Base-by-base conservation (phyloP, 1,139 yeast species). In the Geotrichum bryndzae region DNA sequence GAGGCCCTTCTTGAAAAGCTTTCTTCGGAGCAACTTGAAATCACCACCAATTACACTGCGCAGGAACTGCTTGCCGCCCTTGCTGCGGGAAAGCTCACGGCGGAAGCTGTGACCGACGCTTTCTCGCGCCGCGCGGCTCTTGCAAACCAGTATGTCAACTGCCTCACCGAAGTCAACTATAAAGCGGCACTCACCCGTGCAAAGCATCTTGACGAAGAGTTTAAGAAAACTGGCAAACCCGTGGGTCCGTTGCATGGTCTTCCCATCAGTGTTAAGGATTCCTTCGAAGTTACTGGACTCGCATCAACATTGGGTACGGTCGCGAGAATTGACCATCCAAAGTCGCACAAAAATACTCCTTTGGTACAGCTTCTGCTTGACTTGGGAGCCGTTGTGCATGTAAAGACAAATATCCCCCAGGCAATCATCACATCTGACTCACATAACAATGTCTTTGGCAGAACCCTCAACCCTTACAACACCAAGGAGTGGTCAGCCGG, bases 371-470 rank as follows among this genome's bases (percentile, higher is more conserved):
- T 73, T n/a, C 73, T 79, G 35, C 67, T 81, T 57, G 69, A 72
- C 50, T 73, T 77, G 27, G 88, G 88, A 51, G 87, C 87, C 3
- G 77, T 84, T 3, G 76, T 84, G 57, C 81, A 77, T 64, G 82
- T 81, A 56, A 84, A 84, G 68, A 84, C 89, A 1, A 80, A 83
- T 2, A 82, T 82, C 48, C 88, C 89, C 5, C 80, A 79, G 68
- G 82, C 85, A 0, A 82, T 84, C 76, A 80, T 84, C 79, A 77
- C 79, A 31, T 73, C 79, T 11, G 87, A 84, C 65, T 79, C 86
- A 0, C 69, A 66, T 11, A 78, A 81, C 33, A 77, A 80, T 58
- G 66, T 82, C 1, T 76, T 74, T 67, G 88, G 88, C 0, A 68
- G 73, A 38, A 83, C 87, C 0, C 60, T 66, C 45, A 84, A 83